Base-by-base conservation (phyloP, 2,329 filamentous ascomycete genomes). In the Spiromastix sp. region DNA sequence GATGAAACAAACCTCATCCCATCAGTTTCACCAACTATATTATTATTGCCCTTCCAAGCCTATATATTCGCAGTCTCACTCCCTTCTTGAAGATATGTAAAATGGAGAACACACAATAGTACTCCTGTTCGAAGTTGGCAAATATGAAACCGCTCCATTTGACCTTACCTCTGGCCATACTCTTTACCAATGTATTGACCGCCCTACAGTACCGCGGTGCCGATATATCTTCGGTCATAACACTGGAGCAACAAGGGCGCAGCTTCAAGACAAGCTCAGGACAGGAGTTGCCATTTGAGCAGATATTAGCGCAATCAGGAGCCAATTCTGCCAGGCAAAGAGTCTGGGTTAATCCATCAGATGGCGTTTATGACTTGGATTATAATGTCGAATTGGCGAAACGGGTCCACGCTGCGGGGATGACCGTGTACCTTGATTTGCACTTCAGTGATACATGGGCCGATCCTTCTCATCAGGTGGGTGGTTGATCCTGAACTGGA, bases 281-380 rank as follows among this genome's bases (percentile, higher is more conserved):
- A 24, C 56, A 59, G 2, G 56, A 59, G 0, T 61, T 74, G 39
- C 56, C 73, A 0, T 63, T 85, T 1, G 80, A 85, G 48, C 65
- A 59, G 2, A 82, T 84, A 35, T 59, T 84, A 3, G 69, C 64
- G 3, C 60, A 59, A 8, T 71, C 66, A 18, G 80, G 79, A 10
- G 71, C 81, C 45, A 84, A 83, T 55, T 79, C 74, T 0, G 73
- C 83, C 30, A 72, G 79, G 12, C 79, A 85, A 53, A 68, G 81
- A 17, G 56, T 85, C 28, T 85, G 79, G 80, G 79, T 84, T 16
- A 80, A 79, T 46, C 74, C 76, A 0, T 61, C 68, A 8, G 68
- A 73, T 44, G 76, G 77, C 30, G 66, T 69, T 45, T 85, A 85
- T 55, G 71, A 80, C 54, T 64, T 84, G 27, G 72, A 72, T 39